Percentiles rank a stretch among this genome's conserved stretches.
Conservation (phyloP, 495 filamentous ascomycete species). For the Pseudoneurospora amorphoporcata region DNA sequence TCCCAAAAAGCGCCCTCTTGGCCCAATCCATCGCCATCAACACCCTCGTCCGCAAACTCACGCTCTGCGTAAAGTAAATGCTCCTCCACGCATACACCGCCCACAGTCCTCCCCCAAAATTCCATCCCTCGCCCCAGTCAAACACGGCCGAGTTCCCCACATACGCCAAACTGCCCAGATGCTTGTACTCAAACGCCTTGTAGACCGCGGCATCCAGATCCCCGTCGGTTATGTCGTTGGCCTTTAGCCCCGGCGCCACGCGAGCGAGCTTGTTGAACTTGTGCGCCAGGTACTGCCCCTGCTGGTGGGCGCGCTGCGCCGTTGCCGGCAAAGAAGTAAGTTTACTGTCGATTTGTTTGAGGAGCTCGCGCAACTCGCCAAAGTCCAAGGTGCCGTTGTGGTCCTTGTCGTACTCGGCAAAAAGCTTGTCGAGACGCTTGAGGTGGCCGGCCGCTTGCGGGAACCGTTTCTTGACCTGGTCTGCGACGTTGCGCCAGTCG, state of each 20-base stretch:
- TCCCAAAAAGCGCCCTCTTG: constrained; percentile 88
- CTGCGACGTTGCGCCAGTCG: constrained; percentile 80
- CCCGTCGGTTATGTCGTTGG: constrained; percentile 76
- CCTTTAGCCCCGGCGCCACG: constrained; percentile 60
- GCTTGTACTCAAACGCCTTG: constrained; percentile 90
- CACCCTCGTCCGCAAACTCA: constrained; percentile 80
- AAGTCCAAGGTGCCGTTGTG: constrained; percentile 89
- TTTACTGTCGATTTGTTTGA: constrained; percentile 84
- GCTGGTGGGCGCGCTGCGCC: constrained; percentile 95
- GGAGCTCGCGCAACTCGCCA: constrained; percentile 76
- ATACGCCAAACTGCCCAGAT: constrained; percentile 88
- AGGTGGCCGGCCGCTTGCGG: constrained; percentile 90
- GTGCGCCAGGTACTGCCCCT: constrained; percentile 83
- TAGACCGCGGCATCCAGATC: constrained; percentile 90
- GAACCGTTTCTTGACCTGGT: constrained; percentile 75
- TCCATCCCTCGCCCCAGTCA: constrained; percentile 65
- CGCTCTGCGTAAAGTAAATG: constrained; percentile 96
- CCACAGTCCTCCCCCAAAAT: constrained; percentile 72
- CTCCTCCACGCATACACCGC: constrained; percentile 96
- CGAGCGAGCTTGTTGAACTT: constrained; percentile 91
- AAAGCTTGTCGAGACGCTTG: constrained; percentile 77
- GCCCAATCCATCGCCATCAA: constrained; percentile 97
- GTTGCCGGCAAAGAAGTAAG: constrained; percentile 79
- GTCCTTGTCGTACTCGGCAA: constrained; percentile 86
- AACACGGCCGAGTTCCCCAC: constrained; percentile 95